phyloP scores from a whole-genome alignment of 2,329 filamentous ascomycete genomes.

The Escovopsis sp. region DNA sequence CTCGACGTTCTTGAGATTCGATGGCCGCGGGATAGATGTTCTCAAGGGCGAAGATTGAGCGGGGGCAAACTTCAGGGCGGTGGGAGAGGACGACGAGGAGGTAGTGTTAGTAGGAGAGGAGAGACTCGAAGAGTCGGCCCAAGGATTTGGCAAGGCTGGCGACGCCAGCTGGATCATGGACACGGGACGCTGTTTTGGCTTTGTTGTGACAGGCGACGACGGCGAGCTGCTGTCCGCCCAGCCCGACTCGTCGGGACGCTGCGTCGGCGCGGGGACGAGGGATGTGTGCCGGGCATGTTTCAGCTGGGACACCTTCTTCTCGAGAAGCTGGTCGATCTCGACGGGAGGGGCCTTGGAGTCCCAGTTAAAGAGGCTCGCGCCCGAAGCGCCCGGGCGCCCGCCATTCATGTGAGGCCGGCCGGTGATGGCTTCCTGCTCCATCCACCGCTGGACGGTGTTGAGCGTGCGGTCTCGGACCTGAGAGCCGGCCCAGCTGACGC shows the following conservation, averaged over 20 bases:
- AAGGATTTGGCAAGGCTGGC: neutral
- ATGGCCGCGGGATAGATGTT: neutral
- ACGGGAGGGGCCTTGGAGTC: conserved; percentile 36
- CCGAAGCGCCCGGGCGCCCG: conserved; percentile 22
- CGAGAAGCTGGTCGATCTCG: conserved; percentile 25
- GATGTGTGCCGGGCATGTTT: conserved; percentile 11
- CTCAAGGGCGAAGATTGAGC: conserved; percentile 1
- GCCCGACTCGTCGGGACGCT: conserved; percentile 17
- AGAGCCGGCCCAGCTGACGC: conserved; percentile 42
- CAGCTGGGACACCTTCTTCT: conserved; percentile 12
- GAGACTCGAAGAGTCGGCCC: conserved; percentile 1
- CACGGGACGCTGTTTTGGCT: conserved; percentile 1
- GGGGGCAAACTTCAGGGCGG: neutral
- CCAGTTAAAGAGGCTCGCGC: conserved; percentile 44
- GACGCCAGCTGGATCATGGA: neutral
- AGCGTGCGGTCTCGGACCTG: conserved; percentile 36
- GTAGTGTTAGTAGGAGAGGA: neutral
- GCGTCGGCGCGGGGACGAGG: conserved; percentile 8
- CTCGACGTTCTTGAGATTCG: neutral
- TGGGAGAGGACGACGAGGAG: neutral
- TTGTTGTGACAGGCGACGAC: conserved; percentile 4
- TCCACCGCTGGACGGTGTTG: conserved; percentile 47
- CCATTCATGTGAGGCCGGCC: conserved; percentile 29
- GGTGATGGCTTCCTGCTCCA: conserved; percentile 46
- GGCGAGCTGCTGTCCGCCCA: conserved; percentile 6